Conservation (phyloP, 2,329 filamentous ascomycete species). For the Aspergillus pseudoterreus region DNA sequence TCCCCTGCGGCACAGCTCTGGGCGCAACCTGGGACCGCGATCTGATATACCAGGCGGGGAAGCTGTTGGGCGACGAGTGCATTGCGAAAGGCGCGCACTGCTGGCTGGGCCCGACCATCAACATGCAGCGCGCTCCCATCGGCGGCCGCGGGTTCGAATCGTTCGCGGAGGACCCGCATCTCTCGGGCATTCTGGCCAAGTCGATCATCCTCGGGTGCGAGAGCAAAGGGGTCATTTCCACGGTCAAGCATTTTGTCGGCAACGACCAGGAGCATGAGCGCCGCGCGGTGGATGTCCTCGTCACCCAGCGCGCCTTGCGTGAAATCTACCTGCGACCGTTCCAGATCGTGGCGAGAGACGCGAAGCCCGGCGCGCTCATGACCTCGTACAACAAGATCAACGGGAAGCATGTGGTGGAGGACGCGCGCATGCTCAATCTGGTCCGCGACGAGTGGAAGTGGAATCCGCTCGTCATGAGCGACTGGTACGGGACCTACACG, state of each 20-base stretch:
- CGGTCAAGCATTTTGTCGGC: slow-evolving; percentile 59
- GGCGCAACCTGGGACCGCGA: slow-evolving; percentile 57
- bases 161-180: slow-evolving; percentile 24
- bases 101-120: slow-evolving; percentile 61
- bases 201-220: slow-evolving; percentile 60
- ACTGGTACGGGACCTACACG: slow-evolving; percentile 25
- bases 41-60: slow-evolving; percentile 55
- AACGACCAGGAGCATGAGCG: slow-evolving; percentile 34
- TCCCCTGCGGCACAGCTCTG: slow-evolving; percentile 57
- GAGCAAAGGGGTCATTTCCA: slow-evolving; percentile 64
- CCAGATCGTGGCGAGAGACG: slow-evolving; percentile 52
- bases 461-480: slow-evolving; percentile 32
- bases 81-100: slow-evolving; percentile 58
- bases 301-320: slow-evolving; percentile 47
- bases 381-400: slow-evolving; percentile 52
- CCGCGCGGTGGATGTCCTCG: slow-evolving; percentile 26
- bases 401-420: slow-evolving; percentile 36
- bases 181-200: slow-evolving; percentile 18
- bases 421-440: slow-evolving; percentile 23
- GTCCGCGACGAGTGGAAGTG: slow-evolving; percentile 33
- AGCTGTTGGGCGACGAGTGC: slow-evolving; percentile 63
- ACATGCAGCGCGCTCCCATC: slow-evolving; percentile 56
- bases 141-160: slow-evolving; percentile 27
- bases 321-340: slow-evolving; percentile 60
- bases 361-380: slow-evolving; percentile 52